Evolutionary conservation across 306 rosid genomes (phyloP), one percentile per base, ranked within the genome.

Genomic region (Glycine latifolia): DNA sequence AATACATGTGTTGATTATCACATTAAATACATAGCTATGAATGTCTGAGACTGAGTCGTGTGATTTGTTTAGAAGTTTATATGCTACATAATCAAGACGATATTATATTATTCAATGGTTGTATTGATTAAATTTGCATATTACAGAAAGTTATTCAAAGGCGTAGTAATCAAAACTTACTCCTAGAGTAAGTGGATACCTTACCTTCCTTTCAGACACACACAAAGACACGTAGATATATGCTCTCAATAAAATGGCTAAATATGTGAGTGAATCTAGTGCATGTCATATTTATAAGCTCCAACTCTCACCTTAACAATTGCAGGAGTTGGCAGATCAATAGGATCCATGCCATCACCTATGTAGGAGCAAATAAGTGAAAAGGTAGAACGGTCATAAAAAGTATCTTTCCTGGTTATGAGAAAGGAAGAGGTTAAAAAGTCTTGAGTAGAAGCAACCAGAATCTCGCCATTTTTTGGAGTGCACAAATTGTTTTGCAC

Each of bases 371-470:
- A 92, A 87, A 95, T 90, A 81, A 88, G 92, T 79, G 95, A 86
- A 87, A 93, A 92, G 49, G 94, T 77, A 53, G 99, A 90, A 78
- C 99, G 99, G 82, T 95, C 99, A 86, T 95, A 95, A 87, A 95
- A 95, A 9, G 92, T 92, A 84, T 95, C 99, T 87, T 95, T 93
- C 82, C 97, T 87, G 61, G 99, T 91, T 73, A 95, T 89, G 83
- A 95, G 93, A 79, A 89, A 95, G 13, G 99, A 95, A 67, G 99
- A 91, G 15, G 99, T 95, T 73, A 95, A 86, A 81, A 95, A 95
- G 87, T 95, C 98, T 88, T 95, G 99, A 26, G 97, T 95, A 17
- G 99, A 95, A 84, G 99, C 99, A 87, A 95, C 97, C 82, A 95
- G 79, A 80, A 95, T 93, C 84, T 95, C 99, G 68, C 99, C 99